Base-by-base conservation (phyloP, 176 grass and related monocot species). In the Tillandsia leiboldiana region DNA sequence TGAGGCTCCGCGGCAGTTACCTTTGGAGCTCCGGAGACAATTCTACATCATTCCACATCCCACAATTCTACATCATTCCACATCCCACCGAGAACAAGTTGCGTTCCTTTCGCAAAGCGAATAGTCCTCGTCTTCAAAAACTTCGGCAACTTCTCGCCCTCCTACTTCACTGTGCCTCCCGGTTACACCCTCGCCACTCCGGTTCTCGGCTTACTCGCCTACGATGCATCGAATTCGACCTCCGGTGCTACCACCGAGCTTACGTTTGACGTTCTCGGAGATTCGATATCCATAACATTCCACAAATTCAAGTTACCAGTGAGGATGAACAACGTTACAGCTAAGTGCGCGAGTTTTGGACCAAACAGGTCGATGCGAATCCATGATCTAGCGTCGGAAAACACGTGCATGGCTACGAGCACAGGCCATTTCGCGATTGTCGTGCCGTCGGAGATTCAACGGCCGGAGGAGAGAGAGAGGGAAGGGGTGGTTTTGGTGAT, bases 91-190 rank as follows among this genome's bases (percentile, higher is more conserved):
- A 48, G 65, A 15, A 26, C 51, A 27, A 69, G 8, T 10, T 14
- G 65, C 2, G 74, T 26, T 11, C 65, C 65, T 54, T 77, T 48
- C 13, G 74, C 49, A 20, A 77, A 51, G 33, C n/a, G 74, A 28
- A 12, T 77, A 27, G 64, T 66, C 64, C 9, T 77, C 65, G 74
- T 77, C n/a, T 54, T 48, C 52, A 27, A 68, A 8, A 65, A 77
- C 42, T 52, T 77, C 3, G 74, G 74, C 52, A 59, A 61, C 51
- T 11, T 28, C 63, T 77, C 74, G 5, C 26, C 65, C 17, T 68
- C 64, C 51, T 68, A 57, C 52, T 77, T 58, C 52, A 3, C 12
- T 9, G 17, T 50, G 1, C 65, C 65, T 12, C 65, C 51, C 22
- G 6, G 1, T 42, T 57, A 68, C 51, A 51, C 74, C 33, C 74